These are phyloP conservation scores for cucumber (Cucumis sativus) DNA, from an alignment of 306 rosid genomes.

Conservation along the genomic window DNA sequence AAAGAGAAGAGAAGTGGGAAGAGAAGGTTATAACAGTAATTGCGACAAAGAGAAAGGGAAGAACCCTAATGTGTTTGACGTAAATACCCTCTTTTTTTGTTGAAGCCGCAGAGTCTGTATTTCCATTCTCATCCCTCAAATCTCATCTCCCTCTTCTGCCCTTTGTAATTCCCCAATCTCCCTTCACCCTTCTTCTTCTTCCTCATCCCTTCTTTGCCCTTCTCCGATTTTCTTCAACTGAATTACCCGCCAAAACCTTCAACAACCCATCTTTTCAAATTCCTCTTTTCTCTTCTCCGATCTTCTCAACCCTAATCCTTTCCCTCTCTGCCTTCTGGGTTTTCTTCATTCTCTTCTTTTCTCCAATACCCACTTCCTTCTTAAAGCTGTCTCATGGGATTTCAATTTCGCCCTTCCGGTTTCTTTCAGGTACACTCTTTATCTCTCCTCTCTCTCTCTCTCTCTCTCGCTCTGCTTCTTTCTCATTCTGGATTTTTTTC, in stretches of 20 bases:
- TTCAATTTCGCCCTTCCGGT: not conserved
- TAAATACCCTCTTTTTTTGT: slow-evolving; percentile 64
- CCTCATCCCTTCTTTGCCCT: slow-evolving; percentile 60
- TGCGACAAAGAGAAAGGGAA: not conserved
- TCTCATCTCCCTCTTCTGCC: slow-evolving; percentile 46
- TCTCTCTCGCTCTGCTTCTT: not conserved
- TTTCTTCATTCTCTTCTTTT: not conserved
- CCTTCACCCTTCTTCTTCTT: slow-evolving; percentile 18
- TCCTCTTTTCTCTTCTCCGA: not conserved
- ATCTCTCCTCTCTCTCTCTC: not conserved
- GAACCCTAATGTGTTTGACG: slow-evolving; percentile 38
- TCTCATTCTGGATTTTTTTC: not conserved
- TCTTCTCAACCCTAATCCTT: not conserved
- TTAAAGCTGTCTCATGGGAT: not conserved
- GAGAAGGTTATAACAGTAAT: slow-evolving; percentile 68
- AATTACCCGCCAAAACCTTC: slow-evolving; percentile 66
- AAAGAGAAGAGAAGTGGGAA: not conserved
- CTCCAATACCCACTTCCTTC: slow-evolving; percentile 12
- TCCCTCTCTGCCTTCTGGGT: not conserved
- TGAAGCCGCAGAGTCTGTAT: slow-evolving; percentile 37
- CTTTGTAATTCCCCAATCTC: slow-evolving; percentile 48
- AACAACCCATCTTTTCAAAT: slow-evolving; percentile 39
- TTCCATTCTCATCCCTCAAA: slow-evolving; percentile 74
- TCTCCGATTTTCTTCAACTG: slow-evolving; percentile 59
- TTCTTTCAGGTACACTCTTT: not conserved